Percentiles rank a stretch among this genome's conserved stretches.
Conservation (phyloP, 768 basidiomycete genomes). For the Russula abietina region DNA sequence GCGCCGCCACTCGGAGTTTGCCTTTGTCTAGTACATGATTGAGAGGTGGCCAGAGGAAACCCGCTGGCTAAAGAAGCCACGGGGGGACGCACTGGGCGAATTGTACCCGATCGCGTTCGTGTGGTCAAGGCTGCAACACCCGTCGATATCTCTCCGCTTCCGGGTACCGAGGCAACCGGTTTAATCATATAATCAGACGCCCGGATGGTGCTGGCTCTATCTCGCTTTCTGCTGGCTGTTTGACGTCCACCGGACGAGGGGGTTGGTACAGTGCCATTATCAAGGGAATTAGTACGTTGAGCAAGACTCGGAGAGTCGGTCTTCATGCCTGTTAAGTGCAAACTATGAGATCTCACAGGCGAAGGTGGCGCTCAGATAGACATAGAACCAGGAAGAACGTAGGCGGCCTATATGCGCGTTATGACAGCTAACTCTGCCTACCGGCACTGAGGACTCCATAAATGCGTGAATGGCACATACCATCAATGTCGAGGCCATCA, state of each 20-base stretch:
- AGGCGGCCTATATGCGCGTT: neutral
- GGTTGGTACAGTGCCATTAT: neutral
- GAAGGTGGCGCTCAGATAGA: neutral
- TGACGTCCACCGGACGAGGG: neutral
- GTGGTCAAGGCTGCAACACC: constrained; percentile 14
- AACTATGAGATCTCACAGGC: neutral
- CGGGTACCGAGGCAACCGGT: neutral
- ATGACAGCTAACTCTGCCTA: neutral
- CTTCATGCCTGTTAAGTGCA: neutral
- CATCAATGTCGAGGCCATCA: constrained; percentile 18
- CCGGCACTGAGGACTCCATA: neutral
- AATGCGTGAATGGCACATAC: constrained; percentile 7
- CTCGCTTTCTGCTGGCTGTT: constrained; percentile 7
- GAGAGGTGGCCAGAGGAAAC: constrained; percentile 5
- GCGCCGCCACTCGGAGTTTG: constrained; percentile 10
- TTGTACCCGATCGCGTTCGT: constrained; percentile 26
- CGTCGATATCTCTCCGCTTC: neutral
- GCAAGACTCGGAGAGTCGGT: neutral
- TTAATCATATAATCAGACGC: constrained; percentile 21
- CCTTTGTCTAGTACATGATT: constrained; percentile 25
- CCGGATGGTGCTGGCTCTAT: constrained; percentile 25
- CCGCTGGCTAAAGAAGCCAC: neutral
- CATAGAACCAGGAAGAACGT: neutral
- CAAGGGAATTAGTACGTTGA: constrained; percentile 19
- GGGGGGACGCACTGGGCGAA: constrained; percentile 20